These are phyloP conservation scores for Planoprotostelium fungivorum DNA, from an alignment of 78 protist species.

Conservation along the genomic window DNA sequence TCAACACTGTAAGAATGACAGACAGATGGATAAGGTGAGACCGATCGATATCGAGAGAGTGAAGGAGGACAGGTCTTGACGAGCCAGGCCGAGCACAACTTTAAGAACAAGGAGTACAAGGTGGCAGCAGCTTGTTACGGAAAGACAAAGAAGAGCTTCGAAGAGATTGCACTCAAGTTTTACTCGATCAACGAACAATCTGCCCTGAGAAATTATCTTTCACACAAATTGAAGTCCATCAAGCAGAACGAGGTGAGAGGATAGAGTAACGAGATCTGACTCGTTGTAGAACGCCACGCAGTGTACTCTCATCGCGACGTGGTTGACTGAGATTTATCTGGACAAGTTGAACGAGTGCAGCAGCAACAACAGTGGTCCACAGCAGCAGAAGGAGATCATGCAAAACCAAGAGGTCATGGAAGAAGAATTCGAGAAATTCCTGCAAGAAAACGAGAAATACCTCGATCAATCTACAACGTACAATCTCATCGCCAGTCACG, in stretches of 20 bases:
- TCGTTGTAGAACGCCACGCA: constrained; percentile 65
- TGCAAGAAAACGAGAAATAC: constrained; percentile 30
- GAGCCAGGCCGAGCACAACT: constrained; percentile 72
- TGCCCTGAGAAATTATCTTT: constrained; percentile 50
- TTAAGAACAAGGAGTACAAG: constrained; percentile 20
- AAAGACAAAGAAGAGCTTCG: constrained; percentile 67
- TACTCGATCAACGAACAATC: constrained; percentile 50
- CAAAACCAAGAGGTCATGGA: constrained; percentile 49
- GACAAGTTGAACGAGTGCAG: constrained; percentile 39
- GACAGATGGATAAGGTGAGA: not conserved
- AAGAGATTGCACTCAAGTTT: constrained; percentile 80
- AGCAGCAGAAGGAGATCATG: not conserved
- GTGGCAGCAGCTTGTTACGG: constrained; percentile 80
- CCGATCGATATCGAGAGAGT: not conserved
- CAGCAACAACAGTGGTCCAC: constrained; percentile 12
- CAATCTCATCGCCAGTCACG: constrained; percentile 82
- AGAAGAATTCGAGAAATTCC: constrained; percentile 19
- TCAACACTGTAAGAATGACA: constrained; percentile 30
- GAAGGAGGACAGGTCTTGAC: constrained; percentile 38
- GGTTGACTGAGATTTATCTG: constrained; percentile 84
- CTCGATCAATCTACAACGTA: constrained; percentile 70
- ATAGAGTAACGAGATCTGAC: not conserved
- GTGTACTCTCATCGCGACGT: constrained; percentile 73
- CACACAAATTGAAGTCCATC: constrained; percentile 28
- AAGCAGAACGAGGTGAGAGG: not conserved